Evolutionary conservation across 257 asterid species (phyloP).

Genomic region (Striga asiatica): DNA sequence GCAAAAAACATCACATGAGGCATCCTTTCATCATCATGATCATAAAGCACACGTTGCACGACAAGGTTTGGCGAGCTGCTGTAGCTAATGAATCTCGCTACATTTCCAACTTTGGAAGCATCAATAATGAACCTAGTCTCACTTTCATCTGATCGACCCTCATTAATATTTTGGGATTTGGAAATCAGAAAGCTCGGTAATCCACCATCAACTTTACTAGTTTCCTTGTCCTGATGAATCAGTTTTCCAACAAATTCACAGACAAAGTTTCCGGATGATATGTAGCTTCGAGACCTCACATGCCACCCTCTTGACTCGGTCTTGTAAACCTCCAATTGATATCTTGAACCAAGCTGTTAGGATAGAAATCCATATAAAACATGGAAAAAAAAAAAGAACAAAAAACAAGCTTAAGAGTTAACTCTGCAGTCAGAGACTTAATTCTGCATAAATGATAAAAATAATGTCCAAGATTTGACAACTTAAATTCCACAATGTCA

Average conservation of each 20-base stretch:
- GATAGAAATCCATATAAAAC: no score
- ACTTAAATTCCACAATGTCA: no score
- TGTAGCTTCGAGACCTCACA: conserved; percentile 27
- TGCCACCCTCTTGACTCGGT: conserved; percentile 40
- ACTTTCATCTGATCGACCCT: neutral
- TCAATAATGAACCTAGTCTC: conserved; percentile 21
- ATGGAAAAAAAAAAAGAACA: neutral
- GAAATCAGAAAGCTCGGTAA: neutral
- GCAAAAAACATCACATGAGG: neutral
- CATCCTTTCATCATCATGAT: neutral
- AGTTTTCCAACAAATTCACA: conserved; percentile 48
- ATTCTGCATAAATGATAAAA: neutral
- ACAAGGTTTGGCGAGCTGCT: conserved; percentile 31
- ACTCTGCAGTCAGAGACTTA: no score
- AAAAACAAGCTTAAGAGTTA: neutral
- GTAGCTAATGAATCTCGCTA: conserved; percentile 41
- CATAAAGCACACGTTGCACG: conserved; percentile 17
- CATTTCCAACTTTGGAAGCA: conserved; percentile 35
- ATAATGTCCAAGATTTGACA: neutral
- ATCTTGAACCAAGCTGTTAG: conserved; percentile 18
- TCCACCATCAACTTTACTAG: neutral
- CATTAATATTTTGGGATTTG: neutral
- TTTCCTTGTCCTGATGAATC: conserved; percentile 18
- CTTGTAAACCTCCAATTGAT: conserved; percentile 34
- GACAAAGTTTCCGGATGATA: conserved; percentile 34